Evolutionary conservation across 192 early-diverging fungal genomes (phyloP).

Genomic region (Kappamyces sp.): DNA sequence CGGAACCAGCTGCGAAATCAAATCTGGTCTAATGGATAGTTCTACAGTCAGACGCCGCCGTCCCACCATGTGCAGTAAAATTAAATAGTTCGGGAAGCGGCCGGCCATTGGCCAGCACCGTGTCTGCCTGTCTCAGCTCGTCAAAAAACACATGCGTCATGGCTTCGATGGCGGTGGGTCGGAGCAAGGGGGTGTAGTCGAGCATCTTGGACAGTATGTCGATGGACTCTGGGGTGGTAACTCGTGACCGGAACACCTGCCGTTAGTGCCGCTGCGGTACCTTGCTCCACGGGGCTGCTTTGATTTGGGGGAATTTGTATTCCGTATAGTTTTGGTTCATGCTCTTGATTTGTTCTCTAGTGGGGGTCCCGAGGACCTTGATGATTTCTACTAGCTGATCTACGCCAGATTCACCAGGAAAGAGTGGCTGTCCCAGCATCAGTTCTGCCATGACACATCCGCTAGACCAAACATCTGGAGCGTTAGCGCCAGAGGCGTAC

Average conservation of each 20-base stretch:
- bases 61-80: conserved; percentile 69
- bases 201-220: conserved; percentile 80
- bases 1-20: conserved; percentile 76
- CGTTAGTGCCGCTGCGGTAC: conserved; percentile 30
- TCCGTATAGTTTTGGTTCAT: conserved; percentile 99
- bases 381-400: conserved; percentile 99
- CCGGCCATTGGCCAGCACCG: conserved; percentile 73
- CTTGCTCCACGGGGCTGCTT: conserved; percentile 83
- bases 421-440: conserved; percentile 87
- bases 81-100: conserved; percentile 88
- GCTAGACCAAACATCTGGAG: conserved; percentile 84
- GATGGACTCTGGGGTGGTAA: conserved; percentile 75
- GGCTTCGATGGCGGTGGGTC: conserved; percentile 83
- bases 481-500: conserved; percentile 20
- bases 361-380: conserved; percentile 96
- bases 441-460: conserved; percentile 97
- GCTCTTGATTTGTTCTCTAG: conserved; percentile 87
- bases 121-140: conserved; percentile 82
- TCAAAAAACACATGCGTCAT: conserved; percentile 97
- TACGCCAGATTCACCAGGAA: conserved; percentile 94
- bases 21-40: conserved; percentile 79
- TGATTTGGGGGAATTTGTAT: conserved; percentile 98
- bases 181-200: conserved; percentile 82
- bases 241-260: conserved; percentile 77
- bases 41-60: conserved; percentile 43